phyloP scores from a whole-genome alignment of 148 eudicot genomes.

The Camellia japonica region DNA sequence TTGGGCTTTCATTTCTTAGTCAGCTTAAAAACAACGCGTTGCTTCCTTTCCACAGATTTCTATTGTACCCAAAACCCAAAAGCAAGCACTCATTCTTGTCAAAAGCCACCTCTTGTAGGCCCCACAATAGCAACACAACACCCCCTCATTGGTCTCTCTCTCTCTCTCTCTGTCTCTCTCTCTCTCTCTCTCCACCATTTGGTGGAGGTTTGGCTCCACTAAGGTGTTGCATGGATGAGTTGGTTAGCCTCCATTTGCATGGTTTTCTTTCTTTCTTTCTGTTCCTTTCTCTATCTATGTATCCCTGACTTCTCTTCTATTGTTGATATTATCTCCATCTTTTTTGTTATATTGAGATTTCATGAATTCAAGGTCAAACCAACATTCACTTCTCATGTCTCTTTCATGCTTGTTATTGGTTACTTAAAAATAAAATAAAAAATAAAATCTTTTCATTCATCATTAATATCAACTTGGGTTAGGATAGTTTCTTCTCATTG shows the following conservation, averaged over 20 bases:
- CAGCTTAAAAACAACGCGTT: conserved; percentile 56
- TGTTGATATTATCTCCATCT: not conserved
- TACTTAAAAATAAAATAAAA: too few species aligned
- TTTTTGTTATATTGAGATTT: conserved; percentile 1
- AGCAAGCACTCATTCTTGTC: conserved; percentile 40
- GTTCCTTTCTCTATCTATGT: not conserved
- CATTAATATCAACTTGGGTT: conserved; percentile 23
- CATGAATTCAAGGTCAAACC: conserved; percentile 7
- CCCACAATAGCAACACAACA: conserved; percentile 25
- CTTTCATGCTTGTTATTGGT: conserved; percentile 10
- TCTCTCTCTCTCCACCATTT: conserved; percentile 13
- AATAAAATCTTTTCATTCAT: not conserved
- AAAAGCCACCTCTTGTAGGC: conserved; percentile 35
- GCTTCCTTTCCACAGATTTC: conserved; percentile 33
- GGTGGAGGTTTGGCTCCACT: conserved; percentile 1
- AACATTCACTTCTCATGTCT: conserved; percentile 9
- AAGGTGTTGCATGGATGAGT: conserved; percentile 21
- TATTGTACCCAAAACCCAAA: conserved; percentile 23
- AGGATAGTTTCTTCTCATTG: not conserved
- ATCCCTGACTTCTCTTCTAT: too few species aligned
- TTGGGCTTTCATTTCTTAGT: conserved; percentile 14
- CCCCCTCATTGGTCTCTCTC: too few species aligned
- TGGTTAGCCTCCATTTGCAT: conserved; percentile 10
- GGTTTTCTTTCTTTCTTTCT: not conserved
- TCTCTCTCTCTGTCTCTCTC: conserved; percentile 9